Base-by-base conservation (phyloP, 83 land plant genomes). In the Larix sibirica region DNA sequence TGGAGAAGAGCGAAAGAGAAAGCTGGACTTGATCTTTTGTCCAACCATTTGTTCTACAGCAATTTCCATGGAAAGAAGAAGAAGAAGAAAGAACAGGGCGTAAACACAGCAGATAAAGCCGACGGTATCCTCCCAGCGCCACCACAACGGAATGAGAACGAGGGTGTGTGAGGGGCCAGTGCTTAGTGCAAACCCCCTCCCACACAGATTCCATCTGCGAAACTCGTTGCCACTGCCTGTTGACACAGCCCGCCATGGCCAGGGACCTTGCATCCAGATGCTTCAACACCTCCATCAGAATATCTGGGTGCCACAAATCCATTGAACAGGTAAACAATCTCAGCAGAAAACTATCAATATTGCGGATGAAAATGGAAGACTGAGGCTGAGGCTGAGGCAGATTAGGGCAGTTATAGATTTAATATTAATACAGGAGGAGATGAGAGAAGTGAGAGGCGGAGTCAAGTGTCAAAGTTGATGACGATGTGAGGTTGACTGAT, bases 1-100 rank as follows among this genome's bases (percentile, higher is more conserved):
- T 88, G 82, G 91, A 92, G 79, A 88, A 92, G 79, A 92, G 86
- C 10, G 95, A 92, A 33, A 92, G 87, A 24, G 93, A 92, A 50
- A 92, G 89, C 80, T 73, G 86, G 7, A 79, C 65, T 79, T 87
- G 81, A 33, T 80, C 82, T 33, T 44, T 80, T 10, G 47, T 71
- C 86, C 78, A 79, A 38, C 18, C 0, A 14, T 56, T 75, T 6
- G 85, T 40, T 38, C 16, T 23, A 2, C 83, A 13, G 4, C 83
- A 62, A 18, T n/a, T 71, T 13, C 44, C 36, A 6, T 42, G 58
- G 16, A n/a, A 24, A 23, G 77, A 42, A 12, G 31, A 28, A 7
- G 87, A 87, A 36, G 85, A 85, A 24, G 63, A 81, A 56, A 90
- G 86, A 4, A 88, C 87, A 12, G 93, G 95, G 64, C 91, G 77